Base-by-base conservation (phyloP, 2,329 filamentous ascomycete species). In the Beauveria sp. region DNA sequence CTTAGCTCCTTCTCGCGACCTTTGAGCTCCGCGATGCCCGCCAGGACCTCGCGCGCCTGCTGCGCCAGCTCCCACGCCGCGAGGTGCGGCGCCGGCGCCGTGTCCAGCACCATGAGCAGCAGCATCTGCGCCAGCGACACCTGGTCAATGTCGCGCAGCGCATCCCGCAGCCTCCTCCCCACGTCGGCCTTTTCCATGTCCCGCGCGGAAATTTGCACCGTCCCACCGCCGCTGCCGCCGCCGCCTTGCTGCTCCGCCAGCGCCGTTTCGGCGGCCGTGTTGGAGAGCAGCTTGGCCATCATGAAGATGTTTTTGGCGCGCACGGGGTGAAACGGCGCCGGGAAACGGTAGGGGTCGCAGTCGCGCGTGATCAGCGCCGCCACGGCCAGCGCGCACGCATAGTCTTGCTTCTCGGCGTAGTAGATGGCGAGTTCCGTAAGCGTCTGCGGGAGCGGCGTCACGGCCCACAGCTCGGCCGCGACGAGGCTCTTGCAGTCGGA, bases 111-210 rank as follows among this genome's bases (percentile, higher is more conserved):
- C 66, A 86, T 74, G 43, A 77, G 71, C 59, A 85, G 71, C 16
- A 86, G 68, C 60, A 79, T 78, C 65, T 86, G 81, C 63, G 79
- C 81, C 55, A 84, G 71, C 10, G 78, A 80, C 3, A 82, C 75
- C 63, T 81, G 81, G 61, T 85, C 82, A 10, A 81, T 76, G 18
- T 75, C 73, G 4, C 69, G 68, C 20, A 84, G 66, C 0, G 68
- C 63, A 22, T 75, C 66, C 0, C 71, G 66, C 16, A 61, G 66
- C 64, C 55, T 67, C 62, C 50, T 66, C 51, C 22, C 68, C 66
- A n/a, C 72, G 55, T 57, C 63, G 58, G 46, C 63, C n/a, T 40
- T 34, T 26, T 28, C 57, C 57, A 58, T 58, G 14, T 46, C 45
- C 38, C 38, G 34, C 12, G 22, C 47, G 3, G 57, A 63, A 1